Base-by-base conservation (phyloP, 139 green algal genomes). In the Chloropicon primus region DNA sequence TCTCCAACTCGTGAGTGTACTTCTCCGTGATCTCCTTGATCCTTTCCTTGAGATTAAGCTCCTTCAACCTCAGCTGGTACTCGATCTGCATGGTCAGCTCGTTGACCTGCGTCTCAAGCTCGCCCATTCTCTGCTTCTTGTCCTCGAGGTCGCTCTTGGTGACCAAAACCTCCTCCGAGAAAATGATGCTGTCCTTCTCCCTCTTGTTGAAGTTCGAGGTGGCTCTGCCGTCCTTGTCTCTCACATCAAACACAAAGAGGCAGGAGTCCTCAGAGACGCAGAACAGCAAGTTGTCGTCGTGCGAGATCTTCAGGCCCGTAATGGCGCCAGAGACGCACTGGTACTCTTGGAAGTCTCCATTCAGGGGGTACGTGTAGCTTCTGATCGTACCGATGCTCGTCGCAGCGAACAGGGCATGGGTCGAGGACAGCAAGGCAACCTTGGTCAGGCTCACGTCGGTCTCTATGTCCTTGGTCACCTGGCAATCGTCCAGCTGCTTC, bases 21-120 rank as follows among this genome's bases (percentile, higher is more conserved):
- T 93, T 93, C 27, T 96, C 92, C 1, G 87, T 92, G 25, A 95
- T 80, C 81, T 96, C 89, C 81, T 94, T 92, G 27, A 96, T 72
- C 27, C 82, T 83, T 77, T 94, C 91, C 78, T 93, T 88, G 54
- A 93, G 77, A 26, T 92, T 87, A 72, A 95, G 84, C 78, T 97
- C 91, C 80, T 96, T 95, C 26, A 97, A 86, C 28, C 92, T 86
- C 76, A 97, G 86, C 85, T 96, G 89, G 84, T 97, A 97, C 86
- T 96, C 90, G 54, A 90, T 94, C 79, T 96, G 89, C 82, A 94
- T 91, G 0, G 87, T 92, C 62, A 97, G 84, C 88, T 96, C 92
- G 2, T 90, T 89, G 26, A 97, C 91, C 83, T 96, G 90, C 71
- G 89, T 85, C 81, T 97, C 91, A 74, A 97, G 84, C 84, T 97